Base-by-base conservation (phyloP, 1,284 basidiomycete species). In the Microbotryomycetes sp. region DNA sequence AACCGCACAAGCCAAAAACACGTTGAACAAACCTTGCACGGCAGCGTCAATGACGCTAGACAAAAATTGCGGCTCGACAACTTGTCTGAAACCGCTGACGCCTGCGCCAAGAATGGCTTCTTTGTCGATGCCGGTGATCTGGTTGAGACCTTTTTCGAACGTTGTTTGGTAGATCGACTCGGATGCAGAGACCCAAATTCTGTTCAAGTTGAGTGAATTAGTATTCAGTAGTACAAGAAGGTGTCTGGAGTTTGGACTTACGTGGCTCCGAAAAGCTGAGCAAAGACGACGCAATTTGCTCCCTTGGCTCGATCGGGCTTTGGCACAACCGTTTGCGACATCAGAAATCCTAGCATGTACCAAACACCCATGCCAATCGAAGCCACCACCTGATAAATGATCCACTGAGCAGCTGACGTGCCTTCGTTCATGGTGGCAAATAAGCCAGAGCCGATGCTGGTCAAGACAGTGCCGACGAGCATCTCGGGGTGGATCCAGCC, bases 401-500 rank as follows among this genome's bases (percentile, higher is more conserved):
- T 60, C 65, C 65, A 66, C 29, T 49, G 29, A 1, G 49, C 61
- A 0, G 52, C 47, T 30, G 54, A 26, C 47, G 65, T 59, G 16
- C 12, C 12, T 19, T 46, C 46, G 30, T 55, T 47, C 59, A 66
- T 57, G 14, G 54, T 48, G 5, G 59, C 54, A 48, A 57, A 56
- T 26, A 66, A 29, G 3, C 65, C 65, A 3, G 65, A 54, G 0
- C 62, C 62, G 25, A 64, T 56, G 4, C 62, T 52, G 16, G 65
- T 67, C 1, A 58, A 22, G 1, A 28, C 48, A 5, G 53, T 51
- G 2, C 65, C 65, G 29, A 57, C 36, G 14, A 31, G 22, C 65
- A 64, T 64, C 19, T 53, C 51, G 3, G 62, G 64, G 4, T 70
- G 63, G 50, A 62, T 70, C 23, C 63, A 58, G 14, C 74, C 73